Evolutionary conservation across 176 grass and related monocot species (phyloP).

Genomic region (Oryza punctata): DNA sequence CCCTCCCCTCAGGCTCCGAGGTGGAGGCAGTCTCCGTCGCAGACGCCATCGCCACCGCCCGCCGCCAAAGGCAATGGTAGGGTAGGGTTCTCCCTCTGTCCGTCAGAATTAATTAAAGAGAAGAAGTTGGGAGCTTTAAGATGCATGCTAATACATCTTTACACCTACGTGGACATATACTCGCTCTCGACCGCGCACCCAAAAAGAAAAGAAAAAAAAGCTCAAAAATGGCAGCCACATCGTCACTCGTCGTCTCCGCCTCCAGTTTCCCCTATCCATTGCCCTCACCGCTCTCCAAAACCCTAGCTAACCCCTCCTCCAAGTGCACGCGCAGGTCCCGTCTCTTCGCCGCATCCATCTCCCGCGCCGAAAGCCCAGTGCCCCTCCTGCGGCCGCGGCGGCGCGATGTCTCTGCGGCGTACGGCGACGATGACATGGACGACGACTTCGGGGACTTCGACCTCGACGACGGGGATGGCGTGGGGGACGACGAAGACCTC

Average conservation of each 20-base stretch:
- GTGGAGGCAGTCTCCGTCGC: constrained; percentile 3
- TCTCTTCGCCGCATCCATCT: not conserved
- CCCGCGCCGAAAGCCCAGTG: not conserved
- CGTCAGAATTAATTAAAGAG: no score
- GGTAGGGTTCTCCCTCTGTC: not conserved
- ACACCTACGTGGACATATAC: no score
- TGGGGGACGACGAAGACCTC: constrained; percentile 69
- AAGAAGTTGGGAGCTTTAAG: not conserved
- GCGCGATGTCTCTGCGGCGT: constrained; percentile 44
- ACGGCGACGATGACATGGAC: constrained; percentile 68
- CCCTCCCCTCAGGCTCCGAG: constrained; percentile 12
- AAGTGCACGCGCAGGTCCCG: not conserved
- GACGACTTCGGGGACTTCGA: constrained; percentile 74
- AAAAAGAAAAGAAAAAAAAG: no score
- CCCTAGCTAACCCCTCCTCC: constrained; percentile 13
- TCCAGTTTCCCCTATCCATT: constrained; percentile 37
- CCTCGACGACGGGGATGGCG: constrained; percentile 61
- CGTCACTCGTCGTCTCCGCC: not conserved
- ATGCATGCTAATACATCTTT: not conserved
- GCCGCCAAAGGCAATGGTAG: not conserved
- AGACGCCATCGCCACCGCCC: constrained; percentile 14
- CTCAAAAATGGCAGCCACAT: constrained; percentile 32
- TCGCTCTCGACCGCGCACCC: no score
- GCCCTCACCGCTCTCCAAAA: constrained; percentile 15
- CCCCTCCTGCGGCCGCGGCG: not conserved